Conservation (phyloP, 2,329 filamentous ascomycete genomes). For the Podosphaera fusca region DNA sequence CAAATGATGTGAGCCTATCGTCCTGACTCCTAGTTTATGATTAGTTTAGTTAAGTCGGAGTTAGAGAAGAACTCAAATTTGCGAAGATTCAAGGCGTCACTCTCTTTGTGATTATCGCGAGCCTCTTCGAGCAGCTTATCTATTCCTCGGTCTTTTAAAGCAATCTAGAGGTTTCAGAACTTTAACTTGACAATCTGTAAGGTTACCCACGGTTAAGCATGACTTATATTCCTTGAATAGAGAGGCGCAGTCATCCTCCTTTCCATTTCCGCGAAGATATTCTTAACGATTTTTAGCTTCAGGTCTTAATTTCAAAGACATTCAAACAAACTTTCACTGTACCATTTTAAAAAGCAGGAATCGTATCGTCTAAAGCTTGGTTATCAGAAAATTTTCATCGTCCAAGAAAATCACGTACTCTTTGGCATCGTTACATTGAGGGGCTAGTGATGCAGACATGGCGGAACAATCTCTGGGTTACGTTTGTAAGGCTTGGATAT, state of each 20-base stretch:
- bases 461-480: not conserved
- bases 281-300: conserved; percentile 27
- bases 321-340: conserved; percentile 65
- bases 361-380: conserved; percentile 53
- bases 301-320: conserved; percentile 5
- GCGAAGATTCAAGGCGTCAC: conserved; percentile 47
- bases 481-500: conserved; percentile 5
- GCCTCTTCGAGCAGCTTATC: conserved; percentile 85
- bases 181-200: not conserved
- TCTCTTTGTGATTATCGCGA: conserved; percentile 70
- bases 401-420: conserved; percentile 36
- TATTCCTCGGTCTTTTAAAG: conserved; percentile 71
- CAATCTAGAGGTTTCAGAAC: conserved; percentile 31
- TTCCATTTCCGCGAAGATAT: conserved; percentile 68
- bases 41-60: not conserved
- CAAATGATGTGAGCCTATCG: not conserved
- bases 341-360: conserved; percentile 96
- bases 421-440: conserved; percentile 88
- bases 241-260: conserved; percentile 59
- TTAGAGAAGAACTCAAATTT: conserved; percentile 15
- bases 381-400: conserved; percentile 4
- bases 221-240: conserved; percentile 76
- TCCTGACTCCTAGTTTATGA: not conserved
- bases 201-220: conserved; percentile 46
- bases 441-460: conserved; percentile 80